A percentile compares a stretch with the other conserved stretches of the same genome.
Conservation (phyloP, 441 rosid genomes). For the Erodium texanum region DNA sequence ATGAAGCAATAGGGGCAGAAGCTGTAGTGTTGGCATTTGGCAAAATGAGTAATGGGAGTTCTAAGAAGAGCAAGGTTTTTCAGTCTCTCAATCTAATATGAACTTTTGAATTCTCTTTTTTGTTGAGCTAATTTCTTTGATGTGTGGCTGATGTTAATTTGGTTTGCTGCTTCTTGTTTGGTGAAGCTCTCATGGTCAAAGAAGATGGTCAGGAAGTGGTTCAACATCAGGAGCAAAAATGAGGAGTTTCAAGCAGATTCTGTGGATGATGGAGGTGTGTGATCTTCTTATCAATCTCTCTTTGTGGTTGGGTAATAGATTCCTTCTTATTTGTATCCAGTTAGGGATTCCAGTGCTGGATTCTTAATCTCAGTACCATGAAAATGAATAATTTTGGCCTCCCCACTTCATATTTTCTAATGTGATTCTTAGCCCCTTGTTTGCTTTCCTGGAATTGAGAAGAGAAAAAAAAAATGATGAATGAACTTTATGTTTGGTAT, state of each 20-base stretch:
- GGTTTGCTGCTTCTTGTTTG: not conserved
- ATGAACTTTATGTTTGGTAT: not conserved
- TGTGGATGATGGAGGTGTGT: conserved; percentile 40
- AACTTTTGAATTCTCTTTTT: conserved; percentile 9
- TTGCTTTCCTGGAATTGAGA: not conserved
- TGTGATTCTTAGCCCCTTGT: not conserved
- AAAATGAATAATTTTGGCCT: too few relatives aligned
- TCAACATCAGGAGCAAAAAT: conserved; percentile 50
- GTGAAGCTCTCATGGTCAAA: conserved; percentile 82
- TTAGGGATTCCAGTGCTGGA: not conserved
- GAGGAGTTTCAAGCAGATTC: conserved; percentile 87
- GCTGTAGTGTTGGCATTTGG: conserved; percentile 9
- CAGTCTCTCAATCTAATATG: too few relatives aligned
- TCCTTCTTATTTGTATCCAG: not conserved
- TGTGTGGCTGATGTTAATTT: too few relatives aligned
- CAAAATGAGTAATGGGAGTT: conserved; percentile 72
- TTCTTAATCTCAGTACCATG: too few relatives aligned
- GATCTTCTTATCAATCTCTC: too few relatives aligned
- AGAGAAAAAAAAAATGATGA: too few relatives aligned
- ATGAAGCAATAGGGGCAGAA: too few relatives aligned
- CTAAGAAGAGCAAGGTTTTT: conserved; percentile 79
- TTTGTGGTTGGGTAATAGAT: too few relatives aligned
- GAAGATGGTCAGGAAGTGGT: conserved; percentile 53
- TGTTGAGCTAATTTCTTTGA: not conserved
- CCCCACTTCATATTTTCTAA: not conserved